Percentiles rank a stretch among this genome's conserved stretches.
Conservation (phyloP, 495 filamentous ascomycete species). For the Penicillium desertorum region DNA sequence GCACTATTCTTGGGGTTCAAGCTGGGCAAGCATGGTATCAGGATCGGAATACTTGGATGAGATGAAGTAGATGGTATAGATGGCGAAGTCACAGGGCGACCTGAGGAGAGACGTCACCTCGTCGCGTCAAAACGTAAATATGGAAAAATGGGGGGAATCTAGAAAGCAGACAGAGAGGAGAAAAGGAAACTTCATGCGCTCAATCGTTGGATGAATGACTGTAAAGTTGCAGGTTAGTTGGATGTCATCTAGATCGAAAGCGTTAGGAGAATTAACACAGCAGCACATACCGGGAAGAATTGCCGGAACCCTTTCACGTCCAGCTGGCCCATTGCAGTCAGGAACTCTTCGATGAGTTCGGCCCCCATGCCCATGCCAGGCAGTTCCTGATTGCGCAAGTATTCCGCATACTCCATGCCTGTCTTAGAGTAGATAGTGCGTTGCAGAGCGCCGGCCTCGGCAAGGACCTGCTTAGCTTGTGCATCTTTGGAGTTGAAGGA, state of each 20-base stretch:
- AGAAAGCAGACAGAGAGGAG: conserved; percentile 33
- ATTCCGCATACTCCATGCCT: conserved; percentile 59
- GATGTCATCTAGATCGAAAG: neutral
- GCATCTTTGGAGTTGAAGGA: conserved; percentile 82
- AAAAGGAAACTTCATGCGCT: conserved; percentile 41
- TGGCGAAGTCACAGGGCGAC: conserved; percentile 13
- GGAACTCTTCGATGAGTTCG: conserved; percentile 55
- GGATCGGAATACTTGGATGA: neutral
- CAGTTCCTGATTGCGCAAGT: conserved; percentile 54
- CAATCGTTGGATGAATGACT: conserved; percentile 52
- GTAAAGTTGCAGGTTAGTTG: conserved; percentile 14
- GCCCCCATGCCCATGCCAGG: conserved; percentile 54
- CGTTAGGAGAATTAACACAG: neutral
- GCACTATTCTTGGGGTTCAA: conserved; percentile 3
- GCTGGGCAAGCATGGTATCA: neutral
- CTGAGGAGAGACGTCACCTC: conserved; percentile 26
- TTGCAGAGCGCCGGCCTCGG: conserved; percentile 80
- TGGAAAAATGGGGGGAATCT: conserved; percentile 45
- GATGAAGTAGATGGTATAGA: conserved; percentile 14
- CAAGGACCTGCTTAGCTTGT: conserved; percentile 77
- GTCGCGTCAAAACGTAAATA: conserved; percentile 30
- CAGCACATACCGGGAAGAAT: conserved; percentile 50
- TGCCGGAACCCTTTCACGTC: conserved; percentile 55
- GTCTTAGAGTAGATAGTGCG: conserved; percentile 85
- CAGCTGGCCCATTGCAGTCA: conserved; percentile 50